Conservation (phyloP, 345 rosid genomes). For the Sapria himalayana region DNA sequence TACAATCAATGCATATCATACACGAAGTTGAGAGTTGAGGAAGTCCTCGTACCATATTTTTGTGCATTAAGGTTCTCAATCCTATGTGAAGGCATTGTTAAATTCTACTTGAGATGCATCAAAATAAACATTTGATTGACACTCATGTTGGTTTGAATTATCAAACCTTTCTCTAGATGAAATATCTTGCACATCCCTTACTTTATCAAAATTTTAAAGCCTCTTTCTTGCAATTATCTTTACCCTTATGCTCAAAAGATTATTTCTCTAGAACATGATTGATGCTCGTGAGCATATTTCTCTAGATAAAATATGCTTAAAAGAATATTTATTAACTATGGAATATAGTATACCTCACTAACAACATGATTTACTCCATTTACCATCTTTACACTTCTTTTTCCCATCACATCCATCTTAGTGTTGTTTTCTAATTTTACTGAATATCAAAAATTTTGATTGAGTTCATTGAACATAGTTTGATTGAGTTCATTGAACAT, state of each 20-base stretch:
- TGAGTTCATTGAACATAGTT: too few species aligned
- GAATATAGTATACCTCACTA: not conserved
- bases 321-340: slow-evolving; percentile 1
- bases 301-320: too few species aligned
- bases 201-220: not conserved
- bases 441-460: too few species aligned
- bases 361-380: not conserved
- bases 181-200: not conserved
- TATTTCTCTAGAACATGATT: too few species aligned
- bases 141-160: not conserved
- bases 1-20: not conserved
- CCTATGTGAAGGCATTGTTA: too few species aligned
- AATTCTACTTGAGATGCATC: not conserved
- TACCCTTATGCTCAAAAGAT: too few species aligned
- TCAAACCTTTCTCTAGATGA: not conserved
- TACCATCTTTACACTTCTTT: not conserved
- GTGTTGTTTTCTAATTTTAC: slow-evolving; percentile 2
- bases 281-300: too few species aligned
- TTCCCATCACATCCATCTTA: not conserved
- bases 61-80: not conserved
- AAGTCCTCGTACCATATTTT: slow-evolving; percentile 2
- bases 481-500: slow-evolving; percentile 2
- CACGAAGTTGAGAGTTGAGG: not conserved
- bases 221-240: slow-evolving; percentile 2
- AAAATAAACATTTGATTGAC: too few species aligned